Evolutionary conservation across 129 eudicot species (phyloP).

Genomic region (Saussurea involucrata): DNA sequence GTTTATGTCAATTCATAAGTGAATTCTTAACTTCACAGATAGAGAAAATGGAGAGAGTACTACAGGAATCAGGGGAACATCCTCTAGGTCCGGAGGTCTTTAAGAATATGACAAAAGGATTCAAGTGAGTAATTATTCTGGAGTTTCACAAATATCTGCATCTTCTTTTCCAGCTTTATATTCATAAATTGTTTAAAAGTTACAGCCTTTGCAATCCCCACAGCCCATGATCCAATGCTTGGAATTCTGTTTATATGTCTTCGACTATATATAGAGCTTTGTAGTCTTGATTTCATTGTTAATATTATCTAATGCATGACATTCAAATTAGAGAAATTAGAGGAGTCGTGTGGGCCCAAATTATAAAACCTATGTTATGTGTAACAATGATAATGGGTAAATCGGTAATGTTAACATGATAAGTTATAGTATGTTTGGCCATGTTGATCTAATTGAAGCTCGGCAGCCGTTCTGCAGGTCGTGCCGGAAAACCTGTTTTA

Average conservation of each 20-base stretch:
- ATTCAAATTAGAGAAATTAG: no score
- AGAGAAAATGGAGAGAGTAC: slow-evolving; percentile 67
- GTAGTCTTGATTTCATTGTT: background rate
- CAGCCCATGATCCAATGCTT: background rate
- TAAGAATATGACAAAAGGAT: slow-evolving; percentile 48
- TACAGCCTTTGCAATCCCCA: background rate
- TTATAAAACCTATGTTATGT: no score
- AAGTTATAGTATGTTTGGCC: background rate
- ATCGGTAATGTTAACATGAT: background rate
- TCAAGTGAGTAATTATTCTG: slow-evolving; percentile 53
- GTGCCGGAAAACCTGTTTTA: slow-evolving; percentile 74
- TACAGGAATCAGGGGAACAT: slow-evolving; percentile 35
- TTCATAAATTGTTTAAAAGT: background rate
- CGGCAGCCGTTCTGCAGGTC: slow-evolving; percentile 61
- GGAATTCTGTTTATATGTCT: background rate
- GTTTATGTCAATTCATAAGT: slow-evolving; percentile 1
- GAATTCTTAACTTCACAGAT: slow-evolving; percentile 37
- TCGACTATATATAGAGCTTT: background rate
- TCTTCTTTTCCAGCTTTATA: background rate
- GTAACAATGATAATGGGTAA: background rate
- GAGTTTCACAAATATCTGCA: background rate
- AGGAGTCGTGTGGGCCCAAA: no score
- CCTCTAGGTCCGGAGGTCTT: slow-evolving; percentile 31
- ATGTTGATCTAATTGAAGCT: background rate
- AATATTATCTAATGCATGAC: background rate